Evolutionary conservation across 148 eudicot species (phyloP), one percentile per base, ranked within the genome.

Genomic region (Arbutus unedo): DNA sequence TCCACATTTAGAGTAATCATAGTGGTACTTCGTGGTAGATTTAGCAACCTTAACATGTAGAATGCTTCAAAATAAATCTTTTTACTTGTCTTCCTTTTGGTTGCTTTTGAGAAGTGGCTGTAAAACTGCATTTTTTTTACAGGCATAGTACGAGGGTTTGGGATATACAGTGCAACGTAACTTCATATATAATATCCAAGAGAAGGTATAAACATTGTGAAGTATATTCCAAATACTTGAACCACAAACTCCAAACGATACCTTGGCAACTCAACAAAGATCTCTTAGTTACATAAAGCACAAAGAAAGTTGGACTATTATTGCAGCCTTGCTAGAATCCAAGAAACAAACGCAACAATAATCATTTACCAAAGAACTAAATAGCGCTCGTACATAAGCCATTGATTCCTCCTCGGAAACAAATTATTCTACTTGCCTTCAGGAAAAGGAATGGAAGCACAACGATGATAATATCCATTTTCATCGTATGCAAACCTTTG

Each of bases 381-480:
- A 68, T 21, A 80, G 45, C 49, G 18, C 25, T 67, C 25, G 71
- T 59, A 9, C 23, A 25, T 6, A 67, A 80, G 31, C 75, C 60
- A 50, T 51, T 68, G 60, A 16, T 31, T 19, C 18, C 43, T 80
- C 76, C 11, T 21, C 50, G 48, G 74, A 9, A 80, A 54, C 1
- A 44, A 80, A 77, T 85, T 77, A 88, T 75, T 85, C 88, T 49
- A 51, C 43, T 84, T 79, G 78, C 85, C 47, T 49, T 81, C 73
- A 43, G 95, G 98, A 48, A 96, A 92, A 49, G 98, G 92, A 78
- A 96, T 86, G 45, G 96, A 91, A 76, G 93, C 89, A 71, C 96
- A 93, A 56, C 98, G 90, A 81, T 84, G 97, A 88, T 94, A 96
- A 84, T 92, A 96, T 47, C 97, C 98, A 84, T 83, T 91, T 51